Evolutionary conservation across 2,329 filamentous ascomycete genomes (phyloP).

Genomic region (Paecilomyces sp.): DNA sequence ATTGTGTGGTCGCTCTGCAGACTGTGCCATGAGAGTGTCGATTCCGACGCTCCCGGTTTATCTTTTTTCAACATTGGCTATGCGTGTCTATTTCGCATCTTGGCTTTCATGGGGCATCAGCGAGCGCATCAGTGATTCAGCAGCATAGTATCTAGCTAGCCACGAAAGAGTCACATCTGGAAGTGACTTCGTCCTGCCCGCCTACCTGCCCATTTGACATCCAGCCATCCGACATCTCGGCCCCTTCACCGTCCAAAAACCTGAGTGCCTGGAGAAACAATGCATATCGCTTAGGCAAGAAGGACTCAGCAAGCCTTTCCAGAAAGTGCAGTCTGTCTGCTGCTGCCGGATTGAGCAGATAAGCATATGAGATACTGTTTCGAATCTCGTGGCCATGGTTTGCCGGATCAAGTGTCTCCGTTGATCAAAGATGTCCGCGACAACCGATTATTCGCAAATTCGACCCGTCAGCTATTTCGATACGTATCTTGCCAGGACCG

Average conservation of each 20-base stretch:
- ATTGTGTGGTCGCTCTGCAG: conserved; percentile 19
- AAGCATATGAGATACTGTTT: too few species aligned
- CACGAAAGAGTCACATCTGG: neutral
- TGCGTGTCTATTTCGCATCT: conserved; percentile 15
- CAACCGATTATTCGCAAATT: neutral
- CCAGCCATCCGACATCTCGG: neutral
- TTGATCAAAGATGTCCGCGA: neutral
- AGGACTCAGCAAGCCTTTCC: too few species aligned
- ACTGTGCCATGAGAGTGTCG: conserved; percentile 21
- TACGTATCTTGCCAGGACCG: neutral
- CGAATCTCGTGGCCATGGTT: too few species aligned
- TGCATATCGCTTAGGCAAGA: too few species aligned
- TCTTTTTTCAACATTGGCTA: conserved; percentile 17
- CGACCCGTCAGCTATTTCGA: neutral
- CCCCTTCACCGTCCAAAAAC: neutral
- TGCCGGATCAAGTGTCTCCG: neutral
- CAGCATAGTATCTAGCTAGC: conserved; percentile 24
- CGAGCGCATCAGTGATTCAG: conserved; percentile 47
- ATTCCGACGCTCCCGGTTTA: conserved; percentile 5
- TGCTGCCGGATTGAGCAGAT: too few species aligned
- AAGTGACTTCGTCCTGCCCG: neutral
- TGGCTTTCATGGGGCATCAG: conserved; percentile 34
- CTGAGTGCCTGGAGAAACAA: too few species aligned
- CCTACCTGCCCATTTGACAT: neutral
- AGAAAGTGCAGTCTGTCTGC: too few species aligned